Evolutionary conservation across 148 eudicot genomes (phyloP).

Genomic region (Camellia sinensis): DNA sequence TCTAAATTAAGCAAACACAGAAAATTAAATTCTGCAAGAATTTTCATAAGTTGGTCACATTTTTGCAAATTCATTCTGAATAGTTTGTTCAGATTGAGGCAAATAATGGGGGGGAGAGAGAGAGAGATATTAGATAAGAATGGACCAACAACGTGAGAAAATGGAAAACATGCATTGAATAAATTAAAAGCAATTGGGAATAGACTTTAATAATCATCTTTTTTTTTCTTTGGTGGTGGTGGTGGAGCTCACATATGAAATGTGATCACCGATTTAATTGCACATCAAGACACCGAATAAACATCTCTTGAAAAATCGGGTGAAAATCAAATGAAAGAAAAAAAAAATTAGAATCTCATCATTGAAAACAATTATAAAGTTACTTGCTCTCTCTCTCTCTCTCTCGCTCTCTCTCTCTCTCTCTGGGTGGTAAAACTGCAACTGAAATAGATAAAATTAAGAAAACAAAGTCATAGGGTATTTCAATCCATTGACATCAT

Average conservation of each 20-base stretch:
- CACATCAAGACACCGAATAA: neutral
- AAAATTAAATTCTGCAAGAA: neutral
- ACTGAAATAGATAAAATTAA: too few species aligned
- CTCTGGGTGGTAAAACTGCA: too few species aligned
- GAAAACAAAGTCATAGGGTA: too few species aligned
- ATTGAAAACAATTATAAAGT: neutral
- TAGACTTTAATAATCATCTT: neutral
- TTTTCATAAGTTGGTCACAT: neutral
- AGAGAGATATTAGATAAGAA: neutral
- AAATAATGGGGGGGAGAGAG: neutral
- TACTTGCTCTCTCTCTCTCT: neutral
- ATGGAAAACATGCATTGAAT: too few species aligned
- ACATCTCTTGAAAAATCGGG: neutral
- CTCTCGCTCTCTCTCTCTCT: too few species aligned
- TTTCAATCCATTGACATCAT: too few species aligned
- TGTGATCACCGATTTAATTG: neutral
- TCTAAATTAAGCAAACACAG: neutral
- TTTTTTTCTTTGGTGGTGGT: neutral
- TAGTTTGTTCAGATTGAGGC: neutral
- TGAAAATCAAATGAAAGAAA: too few species aligned
- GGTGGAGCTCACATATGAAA: neutral
- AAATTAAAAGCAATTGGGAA: neutral
- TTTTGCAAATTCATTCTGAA: neutral
- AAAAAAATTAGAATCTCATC: neutral
- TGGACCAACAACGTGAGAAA: too few species aligned